Percentiles rank a stretch among this genome's conserved stretches.
These are phyloP conservation scores for Trametes versicolor DNA, from an alignment of 1,284 basidiomycete species.

Conservation along the genomic window DNA sequence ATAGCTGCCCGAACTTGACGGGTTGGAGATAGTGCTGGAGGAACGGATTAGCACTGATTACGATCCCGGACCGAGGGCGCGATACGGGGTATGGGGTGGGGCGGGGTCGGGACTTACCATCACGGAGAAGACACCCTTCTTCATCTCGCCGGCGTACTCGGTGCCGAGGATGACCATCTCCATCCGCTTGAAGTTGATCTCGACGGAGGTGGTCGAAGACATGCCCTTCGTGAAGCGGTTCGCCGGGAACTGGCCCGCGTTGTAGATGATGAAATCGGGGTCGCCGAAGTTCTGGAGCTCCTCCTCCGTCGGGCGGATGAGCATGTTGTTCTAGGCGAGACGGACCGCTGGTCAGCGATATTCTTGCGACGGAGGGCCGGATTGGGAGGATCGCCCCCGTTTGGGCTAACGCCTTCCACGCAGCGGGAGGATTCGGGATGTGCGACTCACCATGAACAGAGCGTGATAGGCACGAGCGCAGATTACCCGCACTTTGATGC, in stretches of 20 bases:
- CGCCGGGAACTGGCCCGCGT: conserved; percentile 99
- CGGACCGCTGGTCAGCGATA: conserved; percentile 25
- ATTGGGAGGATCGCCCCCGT: conserved; percentile 10
- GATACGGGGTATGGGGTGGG: conserved; percentile 15
- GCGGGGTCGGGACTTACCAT: conserved; percentile 68
- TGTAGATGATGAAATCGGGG: conserved; percentile 99
- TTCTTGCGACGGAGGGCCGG: conserved; percentile 29
- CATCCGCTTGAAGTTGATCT: conserved; percentile 99
- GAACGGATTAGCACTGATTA: conserved; percentile 28
- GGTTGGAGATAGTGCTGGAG: conserved; percentile 95
- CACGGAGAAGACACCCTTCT: conserved; percentile 99
- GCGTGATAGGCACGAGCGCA: conserved; percentile 99
- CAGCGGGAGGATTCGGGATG: conserved; percentile 21
- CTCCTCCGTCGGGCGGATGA: conserved; percentile 96
- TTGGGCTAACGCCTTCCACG: conserved; percentile 21
- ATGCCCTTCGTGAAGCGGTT: conserved; percentile 99
- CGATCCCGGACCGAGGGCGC: conserved; percentile 19
- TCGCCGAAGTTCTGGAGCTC: conserved; percentile 97
- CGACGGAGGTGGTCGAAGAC: conserved; percentile 98
- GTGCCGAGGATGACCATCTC: conserved; percentile 99
- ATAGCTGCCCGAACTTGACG: conserved; percentile 98
- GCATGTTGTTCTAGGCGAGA: conserved; percentile 90
- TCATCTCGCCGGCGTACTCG: conserved; percentile 99
- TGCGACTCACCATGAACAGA: conserved; percentile 90
- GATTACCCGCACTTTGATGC: conserved; percentile 99